A percentile compares a stretch with the other conserved stretches of the same genome.
phyloP scores from a whole-genome alignment of 2,329 filamentous ascomycete species.

The Aspergillus latus region DNA sequence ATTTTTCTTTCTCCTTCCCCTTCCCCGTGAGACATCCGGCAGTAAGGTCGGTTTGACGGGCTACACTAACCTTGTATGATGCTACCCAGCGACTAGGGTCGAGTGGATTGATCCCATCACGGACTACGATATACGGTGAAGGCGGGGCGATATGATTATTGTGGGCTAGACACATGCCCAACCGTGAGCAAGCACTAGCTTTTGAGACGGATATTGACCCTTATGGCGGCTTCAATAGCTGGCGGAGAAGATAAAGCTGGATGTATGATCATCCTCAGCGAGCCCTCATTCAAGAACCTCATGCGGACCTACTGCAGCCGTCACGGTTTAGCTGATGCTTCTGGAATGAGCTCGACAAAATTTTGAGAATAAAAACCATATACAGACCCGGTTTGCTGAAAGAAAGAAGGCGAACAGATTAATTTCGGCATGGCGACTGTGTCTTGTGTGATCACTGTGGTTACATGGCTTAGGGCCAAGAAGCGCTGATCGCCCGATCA shows the following conservation, averaged over 20 bases:
- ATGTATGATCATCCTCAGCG: too few relatives aligned
- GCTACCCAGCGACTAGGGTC: background rate
- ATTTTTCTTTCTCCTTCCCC: background rate
- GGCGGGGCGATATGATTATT: background rate
- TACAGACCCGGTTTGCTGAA: background rate
- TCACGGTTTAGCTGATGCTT: background rate
- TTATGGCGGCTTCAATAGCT: background rate
- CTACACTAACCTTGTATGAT: background rate
- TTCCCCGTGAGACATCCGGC: background rate
- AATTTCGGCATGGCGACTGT: background rate
- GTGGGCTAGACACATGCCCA: background rate
- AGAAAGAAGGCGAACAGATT: background rate
- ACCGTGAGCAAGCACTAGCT: background rate
- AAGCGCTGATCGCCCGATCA: conserved; percentile 7
- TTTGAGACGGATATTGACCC: background rate
- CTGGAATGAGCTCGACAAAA: background rate
- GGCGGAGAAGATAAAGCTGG: background rate
- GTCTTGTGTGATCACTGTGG: background rate
- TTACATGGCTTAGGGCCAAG: conserved; percentile 11
- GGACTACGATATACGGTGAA: too few relatives aligned
- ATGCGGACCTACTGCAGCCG: background rate
- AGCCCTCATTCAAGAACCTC: background rate
- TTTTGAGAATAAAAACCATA: background rate
- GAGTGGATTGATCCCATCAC: background rate
- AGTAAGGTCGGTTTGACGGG: background rate